Evolutionary conservation across 2,329 filamentous ascomycete species (phyloP), one percentile per base, ranked within the genome.

Genomic region (Corinectria fuckeliana): DNA sequence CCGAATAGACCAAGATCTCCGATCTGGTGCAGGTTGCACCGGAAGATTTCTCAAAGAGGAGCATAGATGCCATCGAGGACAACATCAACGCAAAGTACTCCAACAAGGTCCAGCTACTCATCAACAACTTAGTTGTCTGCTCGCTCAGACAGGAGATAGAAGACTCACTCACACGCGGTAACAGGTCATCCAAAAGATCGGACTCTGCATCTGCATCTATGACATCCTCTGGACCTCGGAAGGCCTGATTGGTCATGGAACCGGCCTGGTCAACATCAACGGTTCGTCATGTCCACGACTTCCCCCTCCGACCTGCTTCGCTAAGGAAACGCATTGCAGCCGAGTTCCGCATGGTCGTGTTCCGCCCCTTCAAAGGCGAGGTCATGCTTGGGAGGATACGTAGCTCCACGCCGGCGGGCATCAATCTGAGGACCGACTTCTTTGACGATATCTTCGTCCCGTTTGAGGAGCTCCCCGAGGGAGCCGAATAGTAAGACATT

Each of bases 51-150:
- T 85, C 88, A 61, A 95, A 95, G 76, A 83, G 87, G 61, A 96
- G 91, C 72, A 85, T 87, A 28, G 85, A 93, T 63, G 92, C 93
- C 1, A 92, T 99, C 64, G 93, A 97, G 77, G 93, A 99, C 79
- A 95, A 95, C 71, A 95, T 99, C 79, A 98, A 99, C 75, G 85
- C 88, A 64, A 99, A 99, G 78, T 99, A 97, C 77, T 88, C 94
- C 60, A 97, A 99, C 79, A 95, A 94, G 78, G 90, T 92, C 53
- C 41, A 67, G 23, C 47, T 11, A 8, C 47, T 18, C 18, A 7
- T 28, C 18, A 2, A 18, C 25, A 26, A 2, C 10, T 11, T 38
- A 8, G 11, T 10, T 13, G 28, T 41, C n/a, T 18, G 4, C 18
- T 6, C 30, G 18, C 2, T n/a, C 30, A 41, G 11, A 41, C 14